Conservation (phyloP, 108 stramenopile genomes). For the Cafeteria roenbergensis region DNA sequence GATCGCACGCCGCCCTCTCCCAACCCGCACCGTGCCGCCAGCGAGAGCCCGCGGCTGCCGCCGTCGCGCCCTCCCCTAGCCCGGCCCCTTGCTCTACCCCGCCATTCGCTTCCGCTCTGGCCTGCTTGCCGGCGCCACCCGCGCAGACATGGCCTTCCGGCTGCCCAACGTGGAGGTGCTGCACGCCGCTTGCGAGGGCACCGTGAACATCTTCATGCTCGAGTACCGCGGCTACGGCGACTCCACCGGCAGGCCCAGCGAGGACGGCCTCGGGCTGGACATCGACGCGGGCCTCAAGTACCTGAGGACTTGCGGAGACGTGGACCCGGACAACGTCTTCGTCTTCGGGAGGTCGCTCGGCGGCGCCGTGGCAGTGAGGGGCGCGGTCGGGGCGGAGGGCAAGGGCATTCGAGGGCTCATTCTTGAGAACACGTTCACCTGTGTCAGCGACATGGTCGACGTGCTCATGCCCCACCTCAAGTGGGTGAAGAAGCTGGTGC, state of each 20-base stretch:
- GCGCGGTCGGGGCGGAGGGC: conserved; percentile 46
- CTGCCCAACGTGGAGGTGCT: background rate
- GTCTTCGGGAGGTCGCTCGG: conserved; percentile 73
- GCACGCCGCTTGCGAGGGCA: background rate
- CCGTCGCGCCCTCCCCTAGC: too few relatives aligned
- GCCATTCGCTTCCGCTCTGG: too few relatives aligned
- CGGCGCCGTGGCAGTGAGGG: conserved; percentile 71
- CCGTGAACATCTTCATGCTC: conserved; percentile 58
- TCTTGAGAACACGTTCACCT: conserved; percentile 86
- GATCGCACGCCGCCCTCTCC: too few relatives aligned
- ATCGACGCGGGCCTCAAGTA: conserved; percentile 58
- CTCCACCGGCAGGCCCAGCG: conserved; percentile 51
- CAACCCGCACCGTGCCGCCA: too few relatives aligned
- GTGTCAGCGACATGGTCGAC: conserved; percentile 78
- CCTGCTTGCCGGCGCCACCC: too few relatives aligned
- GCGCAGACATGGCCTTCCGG: background rate
- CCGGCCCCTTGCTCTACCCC: too few relatives aligned
- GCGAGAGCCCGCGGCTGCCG: too few relatives aligned
- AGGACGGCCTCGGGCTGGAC: conserved; percentile 65
- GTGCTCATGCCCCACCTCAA: conserved; percentile 67
- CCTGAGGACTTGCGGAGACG: conserved; percentile 3
- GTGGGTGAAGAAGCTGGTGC: conserved; percentile 61
- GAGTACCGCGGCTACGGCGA: conserved; percentile 85
- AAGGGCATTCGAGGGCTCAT: conserved; percentile 58
- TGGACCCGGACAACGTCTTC: conserved; percentile 55